Percentiles rank a stretch among this genome's conserved stretches.
phyloP scores from a whole-genome alignment of 257 asterid genomes.

The Solanum ahanhuiri region DNA sequence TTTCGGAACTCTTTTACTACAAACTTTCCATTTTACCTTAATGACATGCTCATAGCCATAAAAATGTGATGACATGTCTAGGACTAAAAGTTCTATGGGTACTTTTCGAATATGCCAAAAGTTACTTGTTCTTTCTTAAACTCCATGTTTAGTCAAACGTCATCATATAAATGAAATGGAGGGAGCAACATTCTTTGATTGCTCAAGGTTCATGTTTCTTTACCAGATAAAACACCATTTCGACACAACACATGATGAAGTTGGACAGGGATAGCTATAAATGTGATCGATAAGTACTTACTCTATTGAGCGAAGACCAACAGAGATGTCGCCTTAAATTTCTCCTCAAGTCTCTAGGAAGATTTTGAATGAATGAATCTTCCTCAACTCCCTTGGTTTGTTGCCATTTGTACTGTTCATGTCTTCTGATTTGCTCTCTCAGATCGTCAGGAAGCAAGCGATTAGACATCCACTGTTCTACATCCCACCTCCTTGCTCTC shows the following conservation, averaged over 20 bases:
- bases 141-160: background rate
- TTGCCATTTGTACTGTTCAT: background rate
- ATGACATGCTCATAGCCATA: background rate
- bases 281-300: background rate
- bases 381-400: background rate
- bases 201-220: background rate
- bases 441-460: background rate
- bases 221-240: background rate
- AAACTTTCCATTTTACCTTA: background rate
- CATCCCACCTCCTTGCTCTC: background rate
- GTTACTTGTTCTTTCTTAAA: background rate
- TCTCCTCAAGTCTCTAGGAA: constrained; percentile 2
- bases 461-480: background rate
- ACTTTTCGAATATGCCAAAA: background rate
- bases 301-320: background rate
- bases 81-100: background rate
- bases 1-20: background rate
- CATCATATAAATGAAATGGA: background rate
- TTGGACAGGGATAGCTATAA: background rate
- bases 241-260: background rate
- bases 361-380: background rate
- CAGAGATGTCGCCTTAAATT: background rate
- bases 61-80: background rate
- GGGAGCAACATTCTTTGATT: background rate
- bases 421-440: background rate